Percentiles rank a stretch among this genome's conserved stretches.
phyloP scores from a whole-genome alignment of 768 basidiomycete genomes.

The Kwoniella sp. region DNA sequence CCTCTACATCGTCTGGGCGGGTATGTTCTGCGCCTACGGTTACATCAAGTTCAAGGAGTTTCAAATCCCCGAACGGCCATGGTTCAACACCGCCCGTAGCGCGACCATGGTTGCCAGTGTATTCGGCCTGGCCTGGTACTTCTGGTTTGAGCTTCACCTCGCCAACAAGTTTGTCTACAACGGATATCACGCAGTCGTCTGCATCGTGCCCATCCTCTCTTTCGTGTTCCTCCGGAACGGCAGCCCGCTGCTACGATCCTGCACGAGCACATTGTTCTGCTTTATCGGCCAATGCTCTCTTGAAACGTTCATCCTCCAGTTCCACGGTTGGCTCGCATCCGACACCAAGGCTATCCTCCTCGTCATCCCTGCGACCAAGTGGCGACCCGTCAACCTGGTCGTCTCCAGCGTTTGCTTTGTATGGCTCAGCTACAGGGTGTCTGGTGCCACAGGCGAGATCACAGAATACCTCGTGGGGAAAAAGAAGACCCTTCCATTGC shows the following conservation, averaged over 20 bases:
- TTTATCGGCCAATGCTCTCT: conserved; percentile 83
- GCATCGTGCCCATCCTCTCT: conserved; percentile 70
- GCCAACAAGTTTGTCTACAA: conserved; percentile 83
- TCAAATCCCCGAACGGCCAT: conserved; percentile 63
- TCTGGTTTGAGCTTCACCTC: conserved; percentile 71
- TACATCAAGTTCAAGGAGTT: conserved; percentile 71
- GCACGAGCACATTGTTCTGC: conserved; percentile 64
- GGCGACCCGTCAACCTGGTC: conserved; percentile 73
- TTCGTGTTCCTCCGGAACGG: conserved; percentile 76
- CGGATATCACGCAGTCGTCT: conserved; percentile 75
- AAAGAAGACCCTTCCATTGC: conserved; percentile 25
- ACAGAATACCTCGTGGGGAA: conserved; percentile 56
- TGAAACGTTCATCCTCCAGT: conserved; percentile 88
- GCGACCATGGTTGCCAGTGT: conserved; percentile 56
- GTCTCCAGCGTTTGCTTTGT: conserved; percentile 73
- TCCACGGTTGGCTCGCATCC: conserved; percentile 74
- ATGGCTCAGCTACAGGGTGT: conserved; percentile 71
- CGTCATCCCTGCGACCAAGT: conserved; percentile 67
- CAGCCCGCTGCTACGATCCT: conserved; percentile 65
- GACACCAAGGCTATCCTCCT: conserved; percentile 78
- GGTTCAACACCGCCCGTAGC: conserved; percentile 61
- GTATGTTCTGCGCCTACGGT: conserved; percentile 72
- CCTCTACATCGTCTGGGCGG: conserved; percentile 80
- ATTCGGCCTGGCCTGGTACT: conserved; percentile 67
- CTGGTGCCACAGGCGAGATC: conserved; percentile 68